phyloP scores from a whole-genome alignment of 768 basidiomycete species.

The Lactarius quietus region DNA sequence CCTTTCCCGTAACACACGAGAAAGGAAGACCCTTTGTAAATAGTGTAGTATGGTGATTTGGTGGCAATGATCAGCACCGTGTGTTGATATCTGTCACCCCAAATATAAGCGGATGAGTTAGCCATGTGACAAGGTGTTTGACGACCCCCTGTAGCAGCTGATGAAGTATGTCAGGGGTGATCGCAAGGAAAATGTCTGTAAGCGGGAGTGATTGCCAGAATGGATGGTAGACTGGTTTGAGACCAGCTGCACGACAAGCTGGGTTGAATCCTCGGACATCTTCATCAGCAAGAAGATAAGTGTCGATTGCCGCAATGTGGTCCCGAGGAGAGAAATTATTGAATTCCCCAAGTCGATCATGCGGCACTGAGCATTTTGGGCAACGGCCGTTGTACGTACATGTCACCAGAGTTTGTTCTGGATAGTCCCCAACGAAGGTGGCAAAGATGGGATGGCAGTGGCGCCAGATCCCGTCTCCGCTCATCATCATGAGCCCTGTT shows the following conservation, averaged over 20 bases:
- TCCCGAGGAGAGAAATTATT: too few relatives aligned
- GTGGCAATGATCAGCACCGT: not conserved
- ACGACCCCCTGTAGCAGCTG: not conserved
- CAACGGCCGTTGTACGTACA: not conserved
- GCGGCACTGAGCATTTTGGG: not conserved
- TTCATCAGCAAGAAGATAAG: not conserved
- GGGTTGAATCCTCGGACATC: not conserved
- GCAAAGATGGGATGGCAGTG: not conserved
- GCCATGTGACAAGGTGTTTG: too few relatives aligned
- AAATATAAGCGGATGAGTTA: too few relatives aligned
- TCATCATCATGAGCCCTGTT: not conserved
- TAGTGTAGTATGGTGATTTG: not conserved
- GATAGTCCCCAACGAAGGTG: not conserved
- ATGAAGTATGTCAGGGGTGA: not conserved
- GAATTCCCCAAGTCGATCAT: not conserved
- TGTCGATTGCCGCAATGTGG: not conserved
- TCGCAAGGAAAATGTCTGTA: not conserved
- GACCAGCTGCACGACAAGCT: not conserved
- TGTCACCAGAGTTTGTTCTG: not conserved
- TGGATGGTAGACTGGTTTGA: not conserved
- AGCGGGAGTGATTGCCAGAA: not conserved
- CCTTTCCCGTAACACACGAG: too few relatives aligned
- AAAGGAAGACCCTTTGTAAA: too few relatives aligned
- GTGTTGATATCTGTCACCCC: not conserved
- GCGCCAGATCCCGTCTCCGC: not conserved